phyloP scores from a whole-genome alignment of 257 asterid genomes.

The Perilla frutescens region DNA sequence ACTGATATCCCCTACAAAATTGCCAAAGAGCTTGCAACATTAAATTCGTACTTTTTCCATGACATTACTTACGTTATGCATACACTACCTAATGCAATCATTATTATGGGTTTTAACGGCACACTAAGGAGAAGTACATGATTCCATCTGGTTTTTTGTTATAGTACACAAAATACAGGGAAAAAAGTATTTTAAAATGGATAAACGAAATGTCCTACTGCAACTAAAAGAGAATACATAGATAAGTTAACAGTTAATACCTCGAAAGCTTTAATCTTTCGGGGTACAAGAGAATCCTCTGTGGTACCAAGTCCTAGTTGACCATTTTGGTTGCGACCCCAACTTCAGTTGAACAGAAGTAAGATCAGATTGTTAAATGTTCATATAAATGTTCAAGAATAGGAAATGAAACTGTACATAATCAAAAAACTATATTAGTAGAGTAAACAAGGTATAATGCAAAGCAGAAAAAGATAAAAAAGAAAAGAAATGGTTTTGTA shows the following conservation, averaged over 20 bases:
- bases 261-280: constrained; percentile 83
- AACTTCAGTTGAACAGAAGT: constrained; percentile 55
- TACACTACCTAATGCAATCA: constrained; percentile 2
- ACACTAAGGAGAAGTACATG: not conserved
- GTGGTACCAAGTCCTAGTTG: constrained; percentile 97
- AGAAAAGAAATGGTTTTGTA: not conserved
- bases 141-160: not conserved
- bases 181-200: not conserved
- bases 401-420: not conserved
- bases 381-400: not conserved
- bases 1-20: constrained; percentile 71
- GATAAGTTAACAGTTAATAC: constrained; percentile 45
- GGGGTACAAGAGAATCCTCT: constrained; percentile 92
- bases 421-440: not conserved
- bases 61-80: not conserved
- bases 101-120: not conserved
- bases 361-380: constrained; percentile 32
- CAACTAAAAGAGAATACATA: not conserved
- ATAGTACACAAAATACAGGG: not conserved
- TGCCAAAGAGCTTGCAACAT: not conserved
- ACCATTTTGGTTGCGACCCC: constrained; percentile 99
- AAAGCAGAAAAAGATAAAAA: not conserved
- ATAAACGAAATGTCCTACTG: not conserved
- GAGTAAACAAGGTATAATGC: not conserved
- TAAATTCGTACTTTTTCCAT: not conserved